phyloP scores from a whole-genome alignment of 2,329 filamentous ascomycete genomes.

The Fusarium pseudocircinatum region DNA sequence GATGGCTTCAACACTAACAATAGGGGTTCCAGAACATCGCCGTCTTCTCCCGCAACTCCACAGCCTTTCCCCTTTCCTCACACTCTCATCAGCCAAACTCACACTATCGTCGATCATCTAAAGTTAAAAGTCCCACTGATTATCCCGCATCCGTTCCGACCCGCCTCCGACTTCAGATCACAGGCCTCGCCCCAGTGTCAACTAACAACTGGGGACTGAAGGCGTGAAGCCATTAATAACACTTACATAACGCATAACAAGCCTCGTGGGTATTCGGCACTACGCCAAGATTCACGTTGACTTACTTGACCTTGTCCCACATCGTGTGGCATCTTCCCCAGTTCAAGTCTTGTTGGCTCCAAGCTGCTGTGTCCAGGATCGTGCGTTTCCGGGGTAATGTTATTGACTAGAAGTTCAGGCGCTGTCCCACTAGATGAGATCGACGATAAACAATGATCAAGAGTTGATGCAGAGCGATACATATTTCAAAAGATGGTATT shows the following conservation, averaged over 20 bases:
- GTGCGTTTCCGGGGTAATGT: slow-evolving; percentile 16
- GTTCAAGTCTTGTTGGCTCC: background rate
- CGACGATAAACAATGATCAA: background rate
- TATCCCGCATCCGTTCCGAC: slow-evolving; percentile 7
- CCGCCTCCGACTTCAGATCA: slow-evolving; percentile 7
- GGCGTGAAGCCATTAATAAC: background rate
- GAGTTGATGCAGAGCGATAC: background rate
- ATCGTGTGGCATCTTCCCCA: slow-evolving; percentile 9
- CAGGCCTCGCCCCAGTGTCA: background rate
- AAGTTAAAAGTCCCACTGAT: slow-evolving; percentile 1
- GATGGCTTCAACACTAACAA: background rate
- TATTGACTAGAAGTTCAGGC: background rate
- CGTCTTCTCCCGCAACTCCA: slow-evolving; percentile 11
- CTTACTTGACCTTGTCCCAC: slow-evolving; percentile 7
- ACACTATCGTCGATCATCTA: background rate
- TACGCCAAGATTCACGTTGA: slow-evolving; percentile 15
- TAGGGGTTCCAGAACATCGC: background rate
- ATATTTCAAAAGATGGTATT: slow-evolving; percentile 17
- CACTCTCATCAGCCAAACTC: slow-evolving; percentile 3
- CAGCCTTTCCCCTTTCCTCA: background rate
- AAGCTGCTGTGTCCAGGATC: background rate
- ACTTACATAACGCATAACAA: slow-evolving; percentile 17
- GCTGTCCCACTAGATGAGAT: background rate
- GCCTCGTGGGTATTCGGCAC: slow-evolving; percentile 19
- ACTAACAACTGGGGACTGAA: background rate